Percentiles rank a stretch among this genome's conserved stretches.
phyloP scores from a whole-genome alignment of 306 rosid species.

The Citrullus amarus region DNA sequence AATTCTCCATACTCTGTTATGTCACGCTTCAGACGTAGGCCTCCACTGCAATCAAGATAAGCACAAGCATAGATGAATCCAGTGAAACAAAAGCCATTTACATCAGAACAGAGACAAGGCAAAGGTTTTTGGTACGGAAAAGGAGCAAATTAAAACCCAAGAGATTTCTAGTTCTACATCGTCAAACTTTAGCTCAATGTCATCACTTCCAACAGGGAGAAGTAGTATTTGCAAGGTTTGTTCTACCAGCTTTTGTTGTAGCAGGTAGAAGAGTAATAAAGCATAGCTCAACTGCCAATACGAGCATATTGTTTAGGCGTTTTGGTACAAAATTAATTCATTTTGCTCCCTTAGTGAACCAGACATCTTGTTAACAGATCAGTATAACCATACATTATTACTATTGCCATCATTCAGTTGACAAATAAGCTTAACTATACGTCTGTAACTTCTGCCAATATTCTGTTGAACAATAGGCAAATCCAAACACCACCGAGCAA shows the following conservation, averaged over 20 bases:
- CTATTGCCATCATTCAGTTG: not conserved
- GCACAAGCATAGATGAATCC: constrained; percentile 2
- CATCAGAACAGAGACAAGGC: not conserved
- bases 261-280: too few species aligned
- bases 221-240: not conserved
- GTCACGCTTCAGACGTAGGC: constrained; percentile 96
- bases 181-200: not conserved
- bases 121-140: not conserved
- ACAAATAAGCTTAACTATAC: not conserved
- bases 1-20: constrained; percentile 97
- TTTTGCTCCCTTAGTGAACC: not conserved
- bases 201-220: not conserved
- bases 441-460: not conserved
- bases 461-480: not conserved
- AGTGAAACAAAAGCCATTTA: not conserved
- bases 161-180: not conserved
- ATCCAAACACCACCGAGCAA: not conserved
- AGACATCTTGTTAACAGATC: not conserved
- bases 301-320: too few species aligned
- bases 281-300: too few species aligned
- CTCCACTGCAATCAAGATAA: constrained; percentile 50
- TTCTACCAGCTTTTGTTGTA: not conserved
- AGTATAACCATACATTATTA: not conserved
- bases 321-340: not conserved
- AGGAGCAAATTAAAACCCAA: not conserved